Evolutionary conservation across 2,329 filamentous ascomycete species (phyloP).

Genomic region (Penicillium sp.): DNA sequence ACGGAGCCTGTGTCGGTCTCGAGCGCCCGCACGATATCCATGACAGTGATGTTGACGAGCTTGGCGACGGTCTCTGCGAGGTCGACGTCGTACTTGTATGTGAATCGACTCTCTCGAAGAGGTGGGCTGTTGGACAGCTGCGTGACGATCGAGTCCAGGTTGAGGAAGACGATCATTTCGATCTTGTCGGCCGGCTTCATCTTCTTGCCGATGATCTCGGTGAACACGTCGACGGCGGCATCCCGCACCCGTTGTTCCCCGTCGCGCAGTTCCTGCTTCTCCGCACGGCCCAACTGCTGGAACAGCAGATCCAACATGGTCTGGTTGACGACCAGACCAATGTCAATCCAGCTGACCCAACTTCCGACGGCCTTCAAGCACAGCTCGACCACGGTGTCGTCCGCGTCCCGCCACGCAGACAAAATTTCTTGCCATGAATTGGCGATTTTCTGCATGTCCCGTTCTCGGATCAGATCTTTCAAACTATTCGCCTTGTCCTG

Average conservation of each 20-base stretch:
- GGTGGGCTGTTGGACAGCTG: constrained; percentile 81
- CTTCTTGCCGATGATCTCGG: constrained; percentile 94
- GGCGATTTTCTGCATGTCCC: constrained; percentile 84
- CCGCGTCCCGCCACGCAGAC: constrained; percentile 64
- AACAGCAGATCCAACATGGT: constrained; percentile 79
- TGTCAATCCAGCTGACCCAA: constrained; percentile 99
- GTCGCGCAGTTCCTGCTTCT: constrained; percentile 54
- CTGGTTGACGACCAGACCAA: constrained; percentile 84
- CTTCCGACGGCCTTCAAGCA: constrained; percentile 87
- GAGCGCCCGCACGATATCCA: constrained; percentile 80
- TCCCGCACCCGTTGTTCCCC: constrained; percentile 80
- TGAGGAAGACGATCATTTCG: constrained; percentile 85
- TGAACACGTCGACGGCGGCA: constrained; percentile 88
- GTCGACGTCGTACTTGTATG: constrained; percentile 87
- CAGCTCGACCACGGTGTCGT: constrained; percentile 73
- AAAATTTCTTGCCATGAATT: constrained; percentile 89
- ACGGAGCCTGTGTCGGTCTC: constrained; percentile 60
- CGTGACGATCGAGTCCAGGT: constrained; percentile 74
- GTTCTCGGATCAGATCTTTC: constrained; percentile 80
- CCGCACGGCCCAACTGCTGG: constrained; percentile 73
- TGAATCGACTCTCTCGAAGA: constrained; percentile 70
- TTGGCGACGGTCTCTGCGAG: constrained; percentile 92
- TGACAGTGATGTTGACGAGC: constrained; percentile 82
- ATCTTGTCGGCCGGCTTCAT: constrained; percentile 94
- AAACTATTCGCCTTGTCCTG: constrained; percentile 80